Evolutionary conservation across 1,284 basidiomycete species (phyloP).

Genomic region (Melanopsichium pennsylvanicum): DNA sequence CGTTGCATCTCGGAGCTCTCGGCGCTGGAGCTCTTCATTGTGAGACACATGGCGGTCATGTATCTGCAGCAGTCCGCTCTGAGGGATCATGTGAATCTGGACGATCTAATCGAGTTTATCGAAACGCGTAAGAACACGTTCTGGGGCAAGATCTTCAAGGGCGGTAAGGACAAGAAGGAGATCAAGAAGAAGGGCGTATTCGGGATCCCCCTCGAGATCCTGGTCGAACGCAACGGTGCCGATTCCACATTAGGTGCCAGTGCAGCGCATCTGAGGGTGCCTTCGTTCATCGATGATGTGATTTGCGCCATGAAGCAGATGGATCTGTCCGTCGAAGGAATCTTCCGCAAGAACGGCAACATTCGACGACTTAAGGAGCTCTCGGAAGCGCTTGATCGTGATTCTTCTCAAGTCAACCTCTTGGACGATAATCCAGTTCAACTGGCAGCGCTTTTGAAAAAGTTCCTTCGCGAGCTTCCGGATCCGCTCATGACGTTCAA

Average conservation of each 20-base stretch:
- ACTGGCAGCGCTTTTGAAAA: slow-evolving; percentile 93
- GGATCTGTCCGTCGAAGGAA: slow-evolving; percentile 99
- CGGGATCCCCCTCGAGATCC: slow-evolving; percentile 87
- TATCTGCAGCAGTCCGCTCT: slow-evolving; percentile 78
- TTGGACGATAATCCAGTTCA: slow-evolving; percentile 96
- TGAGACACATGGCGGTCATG: slow-evolving; percentile 89
- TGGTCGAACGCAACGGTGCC: slow-evolving; percentile 93
- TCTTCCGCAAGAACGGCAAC: slow-evolving; percentile 98
- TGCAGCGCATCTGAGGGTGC: slow-evolving; percentile 83
- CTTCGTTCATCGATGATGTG: slow-evolving; percentile 97
- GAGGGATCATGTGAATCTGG: slow-evolving; percentile 77
- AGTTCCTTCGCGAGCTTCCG: slow-evolving; percentile 93
- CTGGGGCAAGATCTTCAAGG: slow-evolving; percentile 96
- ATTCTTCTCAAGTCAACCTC: slow-evolving; percentile 82
- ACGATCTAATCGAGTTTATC: slow-evolving; percentile 91
- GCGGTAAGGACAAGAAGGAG: slow-evolving; percentile 76
- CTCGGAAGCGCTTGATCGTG: slow-evolving; percentile 90
- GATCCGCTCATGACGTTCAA: slow-evolving; percentile 96
- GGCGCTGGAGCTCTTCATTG: slow-evolving; percentile 83
- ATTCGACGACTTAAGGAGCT: slow-evolving; percentile 90
- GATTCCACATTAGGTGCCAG: slow-evolving; percentile 91
- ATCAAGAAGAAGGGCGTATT: slow-evolving; percentile 75
- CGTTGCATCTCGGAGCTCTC: slow-evolving; percentile 84
- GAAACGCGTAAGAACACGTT: slow-evolving; percentile 92
- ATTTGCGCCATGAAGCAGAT: slow-evolving; percentile 98